These are phyloP conservation scores for Candida verbasci DNA, from an alignment of 805 yeast species.

Conservation along the genomic window DNA sequence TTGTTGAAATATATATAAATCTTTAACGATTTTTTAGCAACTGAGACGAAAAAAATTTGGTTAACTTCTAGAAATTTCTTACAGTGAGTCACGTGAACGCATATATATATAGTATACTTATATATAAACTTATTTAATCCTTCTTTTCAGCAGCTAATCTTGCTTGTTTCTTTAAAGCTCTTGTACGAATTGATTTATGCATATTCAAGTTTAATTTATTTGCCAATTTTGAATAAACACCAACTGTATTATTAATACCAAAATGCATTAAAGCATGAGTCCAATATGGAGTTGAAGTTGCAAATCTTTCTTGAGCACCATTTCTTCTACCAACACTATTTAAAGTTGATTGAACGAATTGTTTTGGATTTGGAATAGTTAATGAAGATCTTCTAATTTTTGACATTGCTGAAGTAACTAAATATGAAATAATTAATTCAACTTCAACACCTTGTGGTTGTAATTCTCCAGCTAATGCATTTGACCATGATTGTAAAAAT, in stretches of 20 bases:
- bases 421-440: conserved; percentile 77
- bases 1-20: too few relatives aligned
- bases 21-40: too few relatives aligned
- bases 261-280: conserved; percentile 91
- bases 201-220: conserved; percentile 63
- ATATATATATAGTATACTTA: not conserved
- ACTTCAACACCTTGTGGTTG: conserved; percentile 70
- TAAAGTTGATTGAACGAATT: conserved; percentile 73
- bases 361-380: conserved; percentile 75
- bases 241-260: conserved; percentile 70
- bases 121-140: conserved; percentile 9
- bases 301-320: conserved; percentile 90
- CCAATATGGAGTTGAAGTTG: conserved; percentile 89
- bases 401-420: conserved; percentile 95
- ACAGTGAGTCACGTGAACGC: not conserved
- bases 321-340: conserved; percentile 71
- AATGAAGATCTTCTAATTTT: conserved; percentile 76
- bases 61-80: conserved; percentile 7
- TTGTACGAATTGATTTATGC: conserved; percentile 74
- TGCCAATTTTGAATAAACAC: conserved; percentile 72
- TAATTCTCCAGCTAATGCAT: conserved; percentile 84
- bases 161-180: conserved; percentile 78
- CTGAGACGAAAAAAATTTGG: not conserved
- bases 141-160: conserved; percentile 31
- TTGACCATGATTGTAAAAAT: conserved; percentile 89